phyloP scores from a whole-genome alignment of 169 alveolate species.

The Plasmodium berghei region DNA sequence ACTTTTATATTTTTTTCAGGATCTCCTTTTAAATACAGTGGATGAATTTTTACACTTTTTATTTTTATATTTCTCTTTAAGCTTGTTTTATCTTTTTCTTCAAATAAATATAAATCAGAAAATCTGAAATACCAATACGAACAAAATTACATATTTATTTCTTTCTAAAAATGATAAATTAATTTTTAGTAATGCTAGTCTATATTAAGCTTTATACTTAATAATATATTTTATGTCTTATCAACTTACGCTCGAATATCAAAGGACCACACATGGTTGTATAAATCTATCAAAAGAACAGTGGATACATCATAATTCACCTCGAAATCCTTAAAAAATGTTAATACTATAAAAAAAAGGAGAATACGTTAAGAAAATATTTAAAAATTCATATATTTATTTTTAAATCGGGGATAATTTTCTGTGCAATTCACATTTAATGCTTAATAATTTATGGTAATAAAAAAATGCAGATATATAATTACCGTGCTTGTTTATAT shows the following conservation, averaged over 20 bases:
- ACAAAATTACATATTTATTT: not conserved
- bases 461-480: too few relatives aligned
- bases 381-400: too few relatives aligned
- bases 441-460: too few relatives aligned
- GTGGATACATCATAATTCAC: slow-evolving; percentile 25
- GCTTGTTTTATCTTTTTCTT: not conserved
- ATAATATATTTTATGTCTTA: too few relatives aligned
- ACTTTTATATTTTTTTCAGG: slow-evolving; percentile 1
- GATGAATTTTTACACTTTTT: slow-evolving; percentile 34
- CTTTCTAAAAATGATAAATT: not conserved
- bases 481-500: slow-evolving; percentile 57
- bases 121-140: not conserved
- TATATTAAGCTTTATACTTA: too few relatives aligned
- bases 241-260: slow-evolving; percentile 22
- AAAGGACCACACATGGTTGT: slow-evolving; percentile 48
- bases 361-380: not conserved
- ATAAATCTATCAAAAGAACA: slow-evolving; percentile 22
- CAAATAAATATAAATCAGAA: slow-evolving; percentile 1
- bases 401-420: too few relatives aligned
- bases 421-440: too few relatives aligned
- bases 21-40: slow-evolving; percentile 9
- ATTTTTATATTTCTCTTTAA: slow-evolving; percentile 13
- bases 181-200: not conserved
- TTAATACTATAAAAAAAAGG: slow-evolving; percentile 26
- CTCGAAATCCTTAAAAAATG: slow-evolving; percentile 39